Evolutionary conservation across 345 rosid species (phyloP), one percentile per base, ranked within the genome.

Genomic region (Eucalyptus albens): DNA sequence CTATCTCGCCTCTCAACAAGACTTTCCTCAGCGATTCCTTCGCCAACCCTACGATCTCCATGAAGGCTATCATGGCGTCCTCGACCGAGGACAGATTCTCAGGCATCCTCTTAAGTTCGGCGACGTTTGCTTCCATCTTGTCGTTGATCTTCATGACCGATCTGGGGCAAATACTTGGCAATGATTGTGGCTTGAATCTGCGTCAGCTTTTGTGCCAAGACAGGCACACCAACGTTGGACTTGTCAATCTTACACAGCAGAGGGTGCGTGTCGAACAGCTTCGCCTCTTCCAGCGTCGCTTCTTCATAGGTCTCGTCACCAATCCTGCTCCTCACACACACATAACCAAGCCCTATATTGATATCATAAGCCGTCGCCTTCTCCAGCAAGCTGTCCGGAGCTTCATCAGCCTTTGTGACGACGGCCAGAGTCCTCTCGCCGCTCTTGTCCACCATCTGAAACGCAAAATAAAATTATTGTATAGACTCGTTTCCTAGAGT

Each of bases 381-480:
- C 92, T 94, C 92, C 31, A 89, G 87, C 31, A 93, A 87, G 6
- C 94, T 95, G 89, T 95, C 94, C 4, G 96, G 94, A 5, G 95
- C 91, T 89, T 82, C 93, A 13, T 95, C 96, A 0, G 94, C 93
- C n/a, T 94, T 91, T 3, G 96, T 94, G 1, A 94, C 95, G 6
- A 92, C 95, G 3, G 95, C 96, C 0, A 94, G 92, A 62, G 97
- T 94, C 31, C 96, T 62, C 53, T 88, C 89, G 0, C 96, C 95
- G 0, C 91, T 91, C 88, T 89, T 92, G 80, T 94, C 95, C 8
- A 94, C 94, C 59, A 90, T 82, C 53, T 86, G 91, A 0, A n/a
- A 65, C 37, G 16, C 37, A 65, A 65, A 65, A 65, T 14, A 15
- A 15, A 65, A 29, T 65, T 29, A 65, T n/a, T 14, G 10, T 65